A percentile compares a stretch with the other conserved stretches of the same genome.
These are phyloP conservation scores for Cryptococcus deneoformans DNA, from an alignment of 1,284 basidiomycete genomes.

Conservation along the genomic window DNA sequence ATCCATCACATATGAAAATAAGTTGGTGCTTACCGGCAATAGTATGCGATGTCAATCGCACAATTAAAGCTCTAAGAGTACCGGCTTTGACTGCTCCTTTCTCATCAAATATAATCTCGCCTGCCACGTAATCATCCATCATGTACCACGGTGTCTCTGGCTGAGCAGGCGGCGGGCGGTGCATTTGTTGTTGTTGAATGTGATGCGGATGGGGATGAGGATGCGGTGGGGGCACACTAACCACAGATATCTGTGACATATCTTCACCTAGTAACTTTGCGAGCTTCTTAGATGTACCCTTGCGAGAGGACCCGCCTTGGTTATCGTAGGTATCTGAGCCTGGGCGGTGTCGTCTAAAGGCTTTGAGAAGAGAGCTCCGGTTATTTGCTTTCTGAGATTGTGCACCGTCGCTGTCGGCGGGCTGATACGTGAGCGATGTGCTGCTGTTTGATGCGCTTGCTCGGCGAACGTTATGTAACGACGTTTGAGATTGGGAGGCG, in stretches of 20 bases:
- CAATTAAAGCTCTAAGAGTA: conserved; percentile 79
- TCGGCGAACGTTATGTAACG: background rate
- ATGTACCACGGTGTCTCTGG: conserved; percentile 77
- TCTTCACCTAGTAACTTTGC: conserved; percentile 75
- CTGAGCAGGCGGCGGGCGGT: conserved; percentile 41
- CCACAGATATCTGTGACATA: conserved; percentile 23
- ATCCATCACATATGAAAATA: background rate
- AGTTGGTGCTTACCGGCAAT: conserved; percentile 59
- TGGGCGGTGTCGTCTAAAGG: conserved; percentile 26
- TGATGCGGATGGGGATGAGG: background rate
- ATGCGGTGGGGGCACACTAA: conserved; percentile 54
- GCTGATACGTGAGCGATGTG: conserved; percentile 36
- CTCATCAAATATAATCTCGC: conserved; percentile 78
- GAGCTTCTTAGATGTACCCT: conserved; percentile 55
- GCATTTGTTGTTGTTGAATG: background rate
- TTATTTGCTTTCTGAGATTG: conserved; percentile 31
- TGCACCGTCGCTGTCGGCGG: conserved; percentile 26
- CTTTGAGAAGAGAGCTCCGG: conserved; percentile 36
- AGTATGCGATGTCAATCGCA: conserved; percentile 86
- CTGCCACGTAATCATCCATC: conserved; percentile 69
- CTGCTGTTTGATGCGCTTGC: conserved; percentile 22
- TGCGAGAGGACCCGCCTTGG: background rate
- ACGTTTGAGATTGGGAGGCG: background rate
- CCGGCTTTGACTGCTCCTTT: conserved; percentile 83
- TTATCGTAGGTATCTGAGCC: conserved; percentile 30